Evolutionary conservation across 768 basidiomycete genomes (phyloP), one percentile per base, ranked within the genome.

Genomic region (Crucibulum laeve): DNA sequence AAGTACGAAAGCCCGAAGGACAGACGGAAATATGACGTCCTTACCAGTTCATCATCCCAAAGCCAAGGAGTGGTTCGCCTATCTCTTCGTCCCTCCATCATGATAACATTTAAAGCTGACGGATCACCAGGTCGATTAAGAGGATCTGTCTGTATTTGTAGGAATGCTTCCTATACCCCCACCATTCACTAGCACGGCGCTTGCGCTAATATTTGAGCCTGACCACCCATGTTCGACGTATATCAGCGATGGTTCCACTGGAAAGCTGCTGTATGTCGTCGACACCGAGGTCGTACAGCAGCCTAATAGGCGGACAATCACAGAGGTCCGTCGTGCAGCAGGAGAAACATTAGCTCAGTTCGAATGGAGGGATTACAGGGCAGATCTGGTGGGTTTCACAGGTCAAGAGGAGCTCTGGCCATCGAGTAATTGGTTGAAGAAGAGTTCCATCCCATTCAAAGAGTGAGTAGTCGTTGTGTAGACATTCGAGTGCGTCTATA

Each of bases 191-290:
- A 22, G 3, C 42, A 11, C 18, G 19, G 14, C 37, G 38, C 38
- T 13, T 30, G 43, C 39, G 7, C 33, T 51, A 15, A 22, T 38
- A 21, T 44, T 51, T 34, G 35, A 45, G 13, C 50, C 46, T 15
- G 50, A 51, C 36, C 43, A 51, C 26, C 50, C 50, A 21, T 47
- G 50, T 41, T 48, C 46, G 5, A 48, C 50, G 4, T 43, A 42
- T 4, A 44, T 51, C 4, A 48, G 34, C 11, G 50, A 51, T n/a
- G 46, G 24, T 23, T 26, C 46, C 8, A 48, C 42, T 8, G 33
- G 39, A 7, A 24, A 38, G 22, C 17, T 48, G 1, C 11, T 40
- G 14, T 51, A 51, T 32, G 25, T 51, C 14, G 46, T 51, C 2
- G 42, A 47, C 18, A 41, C 50, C 13, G 38, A 51, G 7, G 34